phyloP scores from a whole-genome alignment of 805 yeast species.

The Pichia exigua region DNA sequence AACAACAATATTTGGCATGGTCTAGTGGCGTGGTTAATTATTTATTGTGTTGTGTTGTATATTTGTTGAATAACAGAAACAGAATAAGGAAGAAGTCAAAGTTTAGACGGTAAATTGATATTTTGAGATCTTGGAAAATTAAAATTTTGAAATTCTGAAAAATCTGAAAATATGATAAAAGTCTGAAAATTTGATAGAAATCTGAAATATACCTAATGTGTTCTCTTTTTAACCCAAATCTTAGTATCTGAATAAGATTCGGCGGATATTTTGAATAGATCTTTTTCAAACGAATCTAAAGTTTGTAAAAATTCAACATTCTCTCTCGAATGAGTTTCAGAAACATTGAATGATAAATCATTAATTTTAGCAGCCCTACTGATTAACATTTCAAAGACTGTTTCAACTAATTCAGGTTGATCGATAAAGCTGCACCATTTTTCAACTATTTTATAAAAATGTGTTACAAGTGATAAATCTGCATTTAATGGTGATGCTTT shows the following conservation, averaged over 20 bases:
- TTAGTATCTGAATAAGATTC: slow-evolving; percentile 28
- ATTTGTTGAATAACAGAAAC: neutral
- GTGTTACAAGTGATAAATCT: slow-evolving; percentile 12
- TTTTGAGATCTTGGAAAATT: neutral
- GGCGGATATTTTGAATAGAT: slow-evolving; percentile 45
- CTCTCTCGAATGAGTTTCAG: slow-evolving; percentile 21
- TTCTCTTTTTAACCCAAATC: slow-evolving; percentile 15
- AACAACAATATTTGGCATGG: slow-evolving; percentile 45
- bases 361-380: slow-evolving; percentile 64
- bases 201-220: neutral
- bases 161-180: neutral
- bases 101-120: too few species aligned
- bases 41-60: neutral
- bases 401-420: slow-evolving; percentile 53
- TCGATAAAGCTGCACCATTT: slow-evolving; percentile 72
- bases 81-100: neutral
- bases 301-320: slow-evolving; percentile 45
- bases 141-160: neutral
- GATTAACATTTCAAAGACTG: slow-evolving; percentile 41
- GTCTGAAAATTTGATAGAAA: neutral
- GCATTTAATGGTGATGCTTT: slow-evolving; percentile 44
- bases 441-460: slow-evolving; percentile 58
- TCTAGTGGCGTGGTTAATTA: too few species aligned
- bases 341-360: slow-evolving; percentile 49
- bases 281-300: slow-evolving; percentile 71